phyloP scores from a whole-genome alignment of 768 basidiomycete species.

The Lactarius quietus region DNA sequence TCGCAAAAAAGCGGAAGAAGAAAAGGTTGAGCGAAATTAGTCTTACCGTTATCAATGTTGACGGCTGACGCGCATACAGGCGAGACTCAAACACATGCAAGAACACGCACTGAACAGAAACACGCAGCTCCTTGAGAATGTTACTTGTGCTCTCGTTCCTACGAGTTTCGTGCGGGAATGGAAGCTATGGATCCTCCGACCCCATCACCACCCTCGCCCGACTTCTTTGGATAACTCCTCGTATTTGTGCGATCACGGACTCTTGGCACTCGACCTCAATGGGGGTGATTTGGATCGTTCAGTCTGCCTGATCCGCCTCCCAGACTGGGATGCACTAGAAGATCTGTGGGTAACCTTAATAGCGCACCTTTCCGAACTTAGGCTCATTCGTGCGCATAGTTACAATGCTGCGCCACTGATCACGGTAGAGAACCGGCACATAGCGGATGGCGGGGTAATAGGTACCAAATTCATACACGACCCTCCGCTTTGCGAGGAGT shows the following conservation, averaged over 20 bases:
- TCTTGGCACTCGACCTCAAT: slow-evolving; percentile 66
- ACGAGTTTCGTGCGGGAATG: slow-evolving; percentile 61
- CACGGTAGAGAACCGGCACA: slow-evolving; percentile 14
- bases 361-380: neutral
- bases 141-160: slow-evolving; percentile 56
- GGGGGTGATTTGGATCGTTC: slow-evolving; percentile 55
- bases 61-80: slow-evolving; percentile 37
- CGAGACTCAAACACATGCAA: slow-evolving; percentile 58
- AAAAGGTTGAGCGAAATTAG: slow-evolving; percentile 52
- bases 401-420: slow-evolving; percentile 25
- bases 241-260: slow-evolving; percentile 66
- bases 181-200: slow-evolving; percentile 64
- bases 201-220: slow-evolving; percentile 54
- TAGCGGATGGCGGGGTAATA: slow-evolving; percentile 15
- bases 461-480: slow-evolving; percentile 31
- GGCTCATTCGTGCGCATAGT: slow-evolving; percentile 4
- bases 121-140: slow-evolving; percentile 44
- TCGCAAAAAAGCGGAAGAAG: slow-evolving; percentile 68
- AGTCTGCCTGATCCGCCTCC: slow-evolving; percentile 52
- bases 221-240: slow-evolving; percentile 54
- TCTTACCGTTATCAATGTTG: neutral
- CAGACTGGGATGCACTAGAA: slow-evolving; percentile 63
- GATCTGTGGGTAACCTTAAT: slow-evolving; percentile 53
- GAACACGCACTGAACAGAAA: slow-evolving; percentile 50
- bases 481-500: slow-evolving; percentile 25